Evolutionary conservation across 2,329 filamentous ascomycete species (phyloP).

Genomic region (Neopestalotiopsis rosae): DNA sequence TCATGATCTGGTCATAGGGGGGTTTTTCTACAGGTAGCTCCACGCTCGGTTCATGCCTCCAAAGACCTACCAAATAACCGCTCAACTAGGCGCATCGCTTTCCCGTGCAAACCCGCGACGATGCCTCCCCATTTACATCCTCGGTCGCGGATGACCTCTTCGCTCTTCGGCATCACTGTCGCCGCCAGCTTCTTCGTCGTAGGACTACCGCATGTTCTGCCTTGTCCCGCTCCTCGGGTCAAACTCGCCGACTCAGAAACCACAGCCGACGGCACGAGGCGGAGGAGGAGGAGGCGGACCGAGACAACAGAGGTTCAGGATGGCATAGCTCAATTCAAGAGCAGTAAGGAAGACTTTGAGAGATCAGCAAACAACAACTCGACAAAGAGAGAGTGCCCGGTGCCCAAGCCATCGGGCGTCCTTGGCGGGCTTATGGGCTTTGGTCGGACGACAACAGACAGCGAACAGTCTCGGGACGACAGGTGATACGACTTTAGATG

Average conservation of each 20-base stretch:
- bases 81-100: constrained; percentile 1
- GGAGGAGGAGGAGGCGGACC: constrained; percentile 48
- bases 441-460: constrained; percentile 41
- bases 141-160: constrained; percentile 89
- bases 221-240: constrained; percentile 82
- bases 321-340: constrained; percentile 54
- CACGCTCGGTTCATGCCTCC: neutral
- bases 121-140: constrained; percentile 94
- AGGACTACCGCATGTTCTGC: constrained; percentile 85
- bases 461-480: constrained; percentile 18
- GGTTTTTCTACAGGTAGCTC: neutral
- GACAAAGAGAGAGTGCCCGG: constrained; percentile 77
- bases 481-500: neutral
- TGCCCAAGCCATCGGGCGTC: constrained; percentile 86
- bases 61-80: neutral
- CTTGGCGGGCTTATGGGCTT: constrained; percentile 80
- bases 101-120: constrained; percentile 16
- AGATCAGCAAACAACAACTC: constrained; percentile 40
- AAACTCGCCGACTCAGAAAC: constrained; percentile 74
- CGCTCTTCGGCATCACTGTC: constrained; percentile 93
- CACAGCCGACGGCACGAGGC: constrained; percentile 35
- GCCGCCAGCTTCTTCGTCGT: constrained; percentile 92
- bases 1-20: constrained; percentile 9
- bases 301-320: constrained; percentile 47
- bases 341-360: constrained; percentile 41